Conservation (phyloP, 2,329 filamentous ascomycete genomes). For the Clonostachys rhizophaga region DNA sequence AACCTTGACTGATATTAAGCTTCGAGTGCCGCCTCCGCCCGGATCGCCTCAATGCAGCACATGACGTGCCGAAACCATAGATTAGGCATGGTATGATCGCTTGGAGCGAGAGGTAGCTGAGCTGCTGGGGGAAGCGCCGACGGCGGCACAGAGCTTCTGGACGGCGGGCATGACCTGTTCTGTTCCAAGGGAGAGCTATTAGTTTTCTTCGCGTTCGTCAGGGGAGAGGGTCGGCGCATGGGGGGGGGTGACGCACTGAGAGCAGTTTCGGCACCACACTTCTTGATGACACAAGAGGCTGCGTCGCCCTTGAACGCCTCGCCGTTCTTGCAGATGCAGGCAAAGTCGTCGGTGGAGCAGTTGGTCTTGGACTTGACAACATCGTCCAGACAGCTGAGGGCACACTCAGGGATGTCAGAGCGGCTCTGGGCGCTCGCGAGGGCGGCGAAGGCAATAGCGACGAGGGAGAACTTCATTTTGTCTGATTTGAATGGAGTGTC, state of each 20-base stretch:
- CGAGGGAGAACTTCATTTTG: conserved; percentile 32
- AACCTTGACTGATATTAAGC: too few species aligned
- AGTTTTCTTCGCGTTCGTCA: too few species aligned
- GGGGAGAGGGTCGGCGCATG: not conserved
- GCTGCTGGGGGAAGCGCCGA: conserved; percentile 1
- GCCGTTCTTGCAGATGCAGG: conserved; percentile 27
- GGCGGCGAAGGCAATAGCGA: conserved; percentile 23
- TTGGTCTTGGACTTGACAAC: conserved; percentile 19
- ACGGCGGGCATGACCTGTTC: conserved; percentile 32
- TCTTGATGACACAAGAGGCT: conserved; percentile 25
- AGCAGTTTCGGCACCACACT: conserved; percentile 28
- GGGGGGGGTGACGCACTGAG: conserved; percentile 22
- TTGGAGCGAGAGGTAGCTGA: not conserved
- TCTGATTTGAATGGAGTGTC: not conserved
- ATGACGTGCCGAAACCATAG: too few species aligned
- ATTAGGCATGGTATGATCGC: too few species aligned
- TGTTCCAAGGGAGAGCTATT: conserved; percentile 7
- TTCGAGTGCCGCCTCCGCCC: too few species aligned
- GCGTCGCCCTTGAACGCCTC: conserved; percentile 19
- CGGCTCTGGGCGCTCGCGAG: conserved; percentile 24
- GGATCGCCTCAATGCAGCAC: too few species aligned
- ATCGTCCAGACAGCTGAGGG: conserved; percentile 24
- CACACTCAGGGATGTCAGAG: conserved; percentile 28
- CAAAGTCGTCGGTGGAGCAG: conserved; percentile 23
- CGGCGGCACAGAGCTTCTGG: conserved; percentile 22